Evolutionary conservation across 371 early-diverging fungal species (phyloP).

Genomic region (Coemansia sp.): DNA sequence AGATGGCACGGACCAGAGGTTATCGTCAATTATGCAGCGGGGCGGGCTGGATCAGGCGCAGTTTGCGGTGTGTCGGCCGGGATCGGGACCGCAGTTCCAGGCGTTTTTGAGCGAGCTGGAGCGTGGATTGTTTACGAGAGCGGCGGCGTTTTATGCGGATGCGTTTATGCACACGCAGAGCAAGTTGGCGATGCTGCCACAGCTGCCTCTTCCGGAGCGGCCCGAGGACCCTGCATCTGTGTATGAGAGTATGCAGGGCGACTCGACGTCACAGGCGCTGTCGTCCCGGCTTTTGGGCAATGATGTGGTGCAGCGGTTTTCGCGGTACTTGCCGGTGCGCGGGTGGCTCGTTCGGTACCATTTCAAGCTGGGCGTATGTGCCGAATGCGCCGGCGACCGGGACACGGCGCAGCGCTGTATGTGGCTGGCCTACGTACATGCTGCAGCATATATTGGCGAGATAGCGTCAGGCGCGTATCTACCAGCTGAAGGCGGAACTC

Average conservation of each 20-base stretch:
- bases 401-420: conserved; percentile 40
- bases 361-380: conserved; percentile 33
- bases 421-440: conserved; percentile 41
- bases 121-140: conserved; percentile 14
- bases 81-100: conserved; percentile 30
- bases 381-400: conserved; percentile 41
- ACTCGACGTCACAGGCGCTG: not conserved
- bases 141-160: conserved; percentile 29
- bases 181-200: conserved; percentile 25
- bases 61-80: conserved; percentile 35
- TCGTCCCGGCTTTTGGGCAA: not conserved
- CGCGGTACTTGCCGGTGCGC: conserved; percentile 33
- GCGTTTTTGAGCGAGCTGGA: conserved; percentile 23
- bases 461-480: conserved; percentile 35
- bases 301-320: conserved; percentile 12
- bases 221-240: conserved; percentile 12
- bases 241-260: not conserved
- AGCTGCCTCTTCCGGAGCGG: conserved; percentile 26
- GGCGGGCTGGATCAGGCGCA: conserved; percentile 30
- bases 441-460: conserved; percentile 25
- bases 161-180: conserved; percentile 35
- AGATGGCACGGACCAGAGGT: conserved; percentile 1
- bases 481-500: conserved; percentile 4
- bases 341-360: conserved; percentile 43
- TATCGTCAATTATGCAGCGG: conserved; percentile 12